Base-by-base conservation (phyloP, 1,284 basidiomycete species). In the Retiboletus fuscus region DNA sequence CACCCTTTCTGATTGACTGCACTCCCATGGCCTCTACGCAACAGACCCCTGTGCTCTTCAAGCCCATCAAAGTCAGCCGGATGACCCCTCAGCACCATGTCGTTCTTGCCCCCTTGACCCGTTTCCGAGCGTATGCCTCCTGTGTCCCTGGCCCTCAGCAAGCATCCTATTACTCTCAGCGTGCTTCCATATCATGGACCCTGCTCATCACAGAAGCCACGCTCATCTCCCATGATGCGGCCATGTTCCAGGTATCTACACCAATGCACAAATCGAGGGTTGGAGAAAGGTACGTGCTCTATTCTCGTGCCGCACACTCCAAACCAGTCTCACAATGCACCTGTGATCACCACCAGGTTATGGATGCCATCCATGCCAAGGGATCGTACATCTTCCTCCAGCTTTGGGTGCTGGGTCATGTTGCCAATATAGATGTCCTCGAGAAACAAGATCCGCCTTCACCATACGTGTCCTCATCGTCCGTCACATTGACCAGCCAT, bases 391-490 rank as follows among this genome's bases (percentile, higher is more conserved):
- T 39, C 34, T 39, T 39, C 34, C 34, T 39, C 34, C 34, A 39
- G 34, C 34, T 39, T 39, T 39, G 34, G 34, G 34, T 10, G 34
- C 34, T 39, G 34, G 34, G 34, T 39, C 80, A 83, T 1, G 76
- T 79, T 6, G 83, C 83, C 24, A 63, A 77, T 3, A 71, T 72
- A 5, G 51, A 72, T 1, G 71, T 83, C 22, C 80, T 83, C 20
- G 69, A 66, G n/a, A 57, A 64, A 2, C 77, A 78, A 26, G 76
- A 80, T 44, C 71, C 68, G 4, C 66, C 67, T 4, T 70, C 77
- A 22, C 72, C 76, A 2, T 85, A 81, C 70, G 81, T 81, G 11
- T 79, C 82, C 8, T 84, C 88, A 0, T 89, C 89, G 0, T 68
- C 39, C 1, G 79, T 39, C 34, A 39, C 34, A 10, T 39, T 39